Base-by-base conservation (phyloP, 2,329 filamentous ascomycete genomes). In the Ascomycota sp. region DNA sequence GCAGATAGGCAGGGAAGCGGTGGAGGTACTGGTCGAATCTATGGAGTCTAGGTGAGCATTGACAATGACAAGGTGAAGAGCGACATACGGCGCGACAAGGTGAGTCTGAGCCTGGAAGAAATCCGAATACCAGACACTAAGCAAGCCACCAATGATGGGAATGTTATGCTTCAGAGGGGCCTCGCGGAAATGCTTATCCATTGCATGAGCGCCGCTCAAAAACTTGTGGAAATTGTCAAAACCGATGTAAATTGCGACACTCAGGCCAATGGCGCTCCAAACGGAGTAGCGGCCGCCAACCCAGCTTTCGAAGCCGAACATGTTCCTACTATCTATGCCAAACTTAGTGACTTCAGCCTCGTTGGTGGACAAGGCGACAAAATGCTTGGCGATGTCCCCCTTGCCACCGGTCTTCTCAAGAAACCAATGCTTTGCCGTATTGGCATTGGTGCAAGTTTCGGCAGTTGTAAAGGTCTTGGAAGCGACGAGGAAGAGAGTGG, bases 381-480 rank as follows among this genome's bases (percentile, higher is more conserved):
- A 98, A 68, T 98, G 89, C 69, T 95, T 98, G 43, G 89, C 82
- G 43, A 98, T 91, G 20, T 92, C 76, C 36, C 68, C 72, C 73
- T 89, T 59, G 67, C 76, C 54, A 51, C 53, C 65, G 1, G 69
- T 72, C 59, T 75, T 73, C 59, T 91, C 66, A 42, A 95, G 68
- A 72, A 98, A 98, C 89, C 89, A 98, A 30, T 66, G 57, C 70
- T 98, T 98, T 38, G 89, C 89, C 20, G 81, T 83, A 65, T 92
- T 94, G 55, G 89, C 89, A 53, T 98, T 98, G 45, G 86, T 95
- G 35, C 68, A 77, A 29, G 89, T 98, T 69, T 98, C 89, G 34
- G 89, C 89, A 8, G 89, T 98, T 38, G 89, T 98, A 59, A 98
- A 98, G 38, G 89, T 98, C 75, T 98, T 98, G 56, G 86, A 95